Percentiles rank a stretch among this genome's conserved stretches.
Evolutionary conservation across 176 grass and related monocot genomes (phyloP).

Genomic region (Pontederia crassipes): DNA sequence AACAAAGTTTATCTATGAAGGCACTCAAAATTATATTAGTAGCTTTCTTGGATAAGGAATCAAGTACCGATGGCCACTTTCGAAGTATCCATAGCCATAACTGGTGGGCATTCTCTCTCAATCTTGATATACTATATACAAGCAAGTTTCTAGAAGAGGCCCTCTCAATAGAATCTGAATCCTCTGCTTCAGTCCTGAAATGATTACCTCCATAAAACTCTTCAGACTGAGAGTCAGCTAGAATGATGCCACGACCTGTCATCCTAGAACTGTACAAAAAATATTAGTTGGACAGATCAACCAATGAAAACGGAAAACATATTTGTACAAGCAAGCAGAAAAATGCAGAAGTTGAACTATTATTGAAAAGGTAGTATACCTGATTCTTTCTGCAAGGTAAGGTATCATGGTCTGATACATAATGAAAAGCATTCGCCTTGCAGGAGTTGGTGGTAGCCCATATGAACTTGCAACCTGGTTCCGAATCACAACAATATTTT

Average conservation of each 20-base stretch:
- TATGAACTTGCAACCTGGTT: slow-evolving; percentile 63
- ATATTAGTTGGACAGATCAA: slow-evolving; percentile 5
- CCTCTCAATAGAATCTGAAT: slow-evolving; percentile 17
- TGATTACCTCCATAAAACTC: slow-evolving; percentile 32
- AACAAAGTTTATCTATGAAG: too few relatives aligned
- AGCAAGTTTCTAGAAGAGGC: slow-evolving; percentile 29
- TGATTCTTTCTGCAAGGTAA: slow-evolving; percentile 88
- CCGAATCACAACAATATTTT: slow-evolving; percentile 16
- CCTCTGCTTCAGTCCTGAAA: slow-evolving; percentile 24
- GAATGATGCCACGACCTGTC: slow-evolving; percentile 58
- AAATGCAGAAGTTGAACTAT: slow-evolving; percentile 8
- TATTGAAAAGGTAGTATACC: slow-evolving; percentile 25
- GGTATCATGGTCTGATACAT: slow-evolving; percentile 82
- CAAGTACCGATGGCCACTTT: slow-evolving; percentile 79
- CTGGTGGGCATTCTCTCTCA: slow-evolving; percentile 38
- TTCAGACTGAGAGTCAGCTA: slow-evolving; percentile 53
- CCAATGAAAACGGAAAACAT: slow-evolving; percentile 11
- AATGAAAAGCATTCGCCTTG: slow-evolving; percentile 73
- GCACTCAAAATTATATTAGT: slow-evolving; percentile 1
- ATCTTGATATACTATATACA: slow-evolving; percentile 42
- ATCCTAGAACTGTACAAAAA: slow-evolving; percentile 75
- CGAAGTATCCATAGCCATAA: slow-evolving; percentile 57
- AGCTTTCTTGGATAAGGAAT: neutral
- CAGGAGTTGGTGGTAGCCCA: slow-evolving; percentile 79
- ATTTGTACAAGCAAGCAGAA: neutral